Evolutionary conservation across 129 eudicot species (phyloP).

Genomic region (Arctium lappa): DNA sequence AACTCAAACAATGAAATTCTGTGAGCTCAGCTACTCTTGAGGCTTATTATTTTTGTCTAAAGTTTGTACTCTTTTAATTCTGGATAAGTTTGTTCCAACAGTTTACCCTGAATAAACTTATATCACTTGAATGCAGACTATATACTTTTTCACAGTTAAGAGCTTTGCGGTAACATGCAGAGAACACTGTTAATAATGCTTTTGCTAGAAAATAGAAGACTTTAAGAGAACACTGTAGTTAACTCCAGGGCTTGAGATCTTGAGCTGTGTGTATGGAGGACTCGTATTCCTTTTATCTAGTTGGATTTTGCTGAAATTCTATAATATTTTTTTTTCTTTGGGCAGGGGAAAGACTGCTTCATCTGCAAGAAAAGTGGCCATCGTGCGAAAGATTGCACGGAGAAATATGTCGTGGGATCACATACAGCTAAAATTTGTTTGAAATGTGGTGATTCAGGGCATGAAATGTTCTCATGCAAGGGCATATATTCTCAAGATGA

Average conservation of each 20-base stretch:
- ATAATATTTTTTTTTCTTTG: background rate
- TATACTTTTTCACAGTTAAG: background rate
- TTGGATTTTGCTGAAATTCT: background rate
- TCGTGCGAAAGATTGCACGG: slow-evolving; percentile 94
- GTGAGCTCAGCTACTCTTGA: no score
- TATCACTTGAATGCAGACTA: no score
- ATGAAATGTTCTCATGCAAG: slow-evolving; percentile 76
- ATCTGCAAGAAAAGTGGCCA: slow-evolving; percentile 88
- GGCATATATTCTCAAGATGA: slow-evolving; percentile 63
- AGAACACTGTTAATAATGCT: background rate
- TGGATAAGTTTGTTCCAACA: no score
- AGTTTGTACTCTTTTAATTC: no score
- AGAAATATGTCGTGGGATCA: slow-evolving; percentile 38
- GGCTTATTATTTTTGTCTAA: no score
- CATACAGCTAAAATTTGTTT: slow-evolving; percentile 53
- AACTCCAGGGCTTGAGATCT: background rate
- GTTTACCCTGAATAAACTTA: no score
- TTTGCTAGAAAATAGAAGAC: background rate
- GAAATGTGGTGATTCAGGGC: slow-evolving; percentile 90
- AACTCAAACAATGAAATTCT: no score
- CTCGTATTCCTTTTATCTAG: background rate
- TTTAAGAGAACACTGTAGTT: background rate
- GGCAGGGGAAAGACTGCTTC: slow-evolving; percentile 76
- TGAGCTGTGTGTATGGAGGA: background rate
- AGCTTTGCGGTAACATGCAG: background rate